Percentiles rank a stretch among this genome's conserved stretches.
These are phyloP conservation scores for Tricholoma sp. DNA, from an alignment of 768 basidiomycete genomes.

Conservation along the genomic window DNA sequence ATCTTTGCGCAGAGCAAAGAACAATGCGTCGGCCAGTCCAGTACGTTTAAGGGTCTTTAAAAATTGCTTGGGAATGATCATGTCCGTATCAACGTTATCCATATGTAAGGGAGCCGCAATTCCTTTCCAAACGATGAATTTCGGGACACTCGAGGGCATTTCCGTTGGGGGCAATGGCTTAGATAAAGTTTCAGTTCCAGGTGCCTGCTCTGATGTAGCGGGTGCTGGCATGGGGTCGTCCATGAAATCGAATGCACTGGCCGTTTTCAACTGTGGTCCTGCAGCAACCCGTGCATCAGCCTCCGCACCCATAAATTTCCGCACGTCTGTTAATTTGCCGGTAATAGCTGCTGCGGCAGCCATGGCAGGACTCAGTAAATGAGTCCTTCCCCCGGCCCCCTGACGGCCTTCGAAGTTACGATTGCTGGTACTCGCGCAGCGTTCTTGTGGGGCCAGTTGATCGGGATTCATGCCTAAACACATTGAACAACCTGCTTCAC, in stretches of 20 bases:
- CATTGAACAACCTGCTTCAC: slow-evolving; percentile 95
- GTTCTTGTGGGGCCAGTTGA: slow-evolving; percentile 74
- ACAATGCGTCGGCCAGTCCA: slow-evolving; percentile 77
- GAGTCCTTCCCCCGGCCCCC: slow-evolving; percentile 84
- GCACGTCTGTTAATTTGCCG: slow-evolving; percentile 80
- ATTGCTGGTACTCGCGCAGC: slow-evolving; percentile 90
- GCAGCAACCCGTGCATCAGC: slow-evolving; percentile 40
- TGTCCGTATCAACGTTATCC: slow-evolving; percentile 87
- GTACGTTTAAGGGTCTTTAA: slow-evolving; percentile 89
- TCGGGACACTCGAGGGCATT: slow-evolving; percentile 45
- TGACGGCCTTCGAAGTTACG: slow-evolving; percentile 91
- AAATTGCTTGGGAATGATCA: slow-evolving; percentile 94
- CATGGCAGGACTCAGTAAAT: slow-evolving; percentile 88
- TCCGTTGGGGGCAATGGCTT: slow-evolving; percentile 35
- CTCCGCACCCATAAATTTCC: slow-evolving; percentile 56
- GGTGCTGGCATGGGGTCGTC: slow-evolving; percentile 61
- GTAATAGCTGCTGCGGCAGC: slow-evolving; percentile 87
- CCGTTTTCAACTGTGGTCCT: slow-evolving; percentile 59
- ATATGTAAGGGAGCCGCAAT: slow-evolving; percentile 77
- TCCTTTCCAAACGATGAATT: slow-evolving; percentile 68
- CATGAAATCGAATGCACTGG: slow-evolving; percentile 72
- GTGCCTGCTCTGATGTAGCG: slow-evolving; percentile 32
- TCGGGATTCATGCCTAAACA: slow-evolving; percentile 96
- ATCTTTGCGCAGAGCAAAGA: slow-evolving; percentile 76
- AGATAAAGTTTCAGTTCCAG: slow-evolving; percentile 14